These are phyloP conservation scores for Agaricus blazei DNA, from an alignment of 768 basidiomycete genomes.

Conservation along the genomic window DNA sequence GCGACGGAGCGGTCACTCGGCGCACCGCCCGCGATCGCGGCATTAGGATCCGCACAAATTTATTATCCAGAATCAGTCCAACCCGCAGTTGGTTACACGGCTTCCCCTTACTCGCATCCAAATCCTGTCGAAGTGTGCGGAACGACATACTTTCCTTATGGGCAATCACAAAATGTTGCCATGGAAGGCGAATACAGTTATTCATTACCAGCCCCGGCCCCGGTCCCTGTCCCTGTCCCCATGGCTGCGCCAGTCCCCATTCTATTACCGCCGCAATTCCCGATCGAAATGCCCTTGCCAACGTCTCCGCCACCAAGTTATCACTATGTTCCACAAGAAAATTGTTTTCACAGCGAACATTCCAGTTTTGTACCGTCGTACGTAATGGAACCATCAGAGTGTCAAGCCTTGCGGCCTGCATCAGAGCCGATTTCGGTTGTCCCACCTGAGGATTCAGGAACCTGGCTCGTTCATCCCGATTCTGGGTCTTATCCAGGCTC, in stretches of 20 bases:
- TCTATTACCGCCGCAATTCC: not conserved
- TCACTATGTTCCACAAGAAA: not conserved
- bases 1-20: not conserved
- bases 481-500: not conserved
- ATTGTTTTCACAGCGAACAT: not conserved
- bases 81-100: not conserved
- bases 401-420: not conserved
- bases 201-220: not conserved
- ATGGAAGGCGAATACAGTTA: not conserved
- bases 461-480: not conserved
- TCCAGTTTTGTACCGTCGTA: not conserved
- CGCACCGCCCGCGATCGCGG: slow-evolving; percentile 8
- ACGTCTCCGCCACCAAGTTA: slow-evolving; percentile 2
- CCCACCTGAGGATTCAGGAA: not conserved
- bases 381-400: slow-evolving; percentile 1
- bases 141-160: slow-evolving; percentile 13
- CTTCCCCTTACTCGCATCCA: not conserved
- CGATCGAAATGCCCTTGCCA: not conserved
- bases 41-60: not conserved
- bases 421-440: not conserved
- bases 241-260: slow-evolving; percentile 1
- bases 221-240: slow-evolving; percentile 1
- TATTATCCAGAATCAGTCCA: slow-evolving; percentile 10
- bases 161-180: not conserved
- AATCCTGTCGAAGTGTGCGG: slow-evolving; percentile 10